Base-by-base conservation (phyloP, 352 stramenopile species). In the Aphanomyces euteiches region DNA sequence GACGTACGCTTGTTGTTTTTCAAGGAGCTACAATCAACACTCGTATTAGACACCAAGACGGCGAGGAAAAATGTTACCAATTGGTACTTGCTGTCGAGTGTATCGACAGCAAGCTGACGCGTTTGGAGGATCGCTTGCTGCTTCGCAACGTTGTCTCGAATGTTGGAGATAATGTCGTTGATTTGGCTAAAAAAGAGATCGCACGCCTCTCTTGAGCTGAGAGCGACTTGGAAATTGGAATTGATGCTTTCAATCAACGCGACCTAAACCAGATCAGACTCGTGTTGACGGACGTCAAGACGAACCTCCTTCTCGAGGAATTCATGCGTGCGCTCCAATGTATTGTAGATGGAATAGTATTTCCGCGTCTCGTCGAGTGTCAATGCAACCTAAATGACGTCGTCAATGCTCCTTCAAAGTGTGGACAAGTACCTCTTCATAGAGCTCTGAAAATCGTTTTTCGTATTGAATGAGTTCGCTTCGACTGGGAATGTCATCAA, bases 381-480 rank as follows among this genome's bases (percentile, higher is more conserved):
- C 63, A 92, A 73, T 6, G 85, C 83, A 3, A 96, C 85, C 67
- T 75, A 41, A 2, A 65, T 10, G 28, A 66, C 7, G n/a, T 39
- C 34, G 38, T 50, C 5, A 38, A 73, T 61, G 15, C 13, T 10
- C 50, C 13, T 28, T 17, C 50, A 58, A 19, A 19, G 45, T 2
- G 45, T n/a, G 45, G 45, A 2, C 50, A 58, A 17, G 53, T 7
- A 82, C 56, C 74, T 96, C 80, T 36, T 96, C 84, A 47, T 93
- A 96, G 1, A 97, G 77, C 69, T 97, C 90, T 3, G 87, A 43
- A 38, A 96, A 96, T 1, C 90, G 82, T 67, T 90, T 92, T 65
- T 96, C 89, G 69, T 96, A 97, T 77, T 97, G 90, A 48, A 97
- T 75, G 3, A 97, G 71, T 74, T 97, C 90, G 28, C 87, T 86